Evolutionary conservation across 345 rosid species (phyloP).

Genomic region (Trapa bicornis): DNA sequence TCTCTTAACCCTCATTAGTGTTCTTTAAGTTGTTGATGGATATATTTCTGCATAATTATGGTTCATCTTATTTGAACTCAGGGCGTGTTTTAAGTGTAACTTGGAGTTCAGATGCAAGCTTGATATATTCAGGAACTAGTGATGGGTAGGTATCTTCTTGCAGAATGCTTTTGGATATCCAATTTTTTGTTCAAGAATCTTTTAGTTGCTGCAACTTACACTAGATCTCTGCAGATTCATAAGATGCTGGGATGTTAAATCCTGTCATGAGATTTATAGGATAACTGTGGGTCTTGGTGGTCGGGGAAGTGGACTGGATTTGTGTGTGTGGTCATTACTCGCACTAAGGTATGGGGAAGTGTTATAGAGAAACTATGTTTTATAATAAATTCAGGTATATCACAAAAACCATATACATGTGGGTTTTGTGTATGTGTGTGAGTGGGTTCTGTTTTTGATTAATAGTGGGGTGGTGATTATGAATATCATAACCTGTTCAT

Average conservation of each 20-base stretch:
- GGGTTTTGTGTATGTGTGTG: too few relatives aligned
- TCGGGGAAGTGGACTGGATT: conserved; percentile 43
- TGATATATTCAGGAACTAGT: conserved; percentile 74
- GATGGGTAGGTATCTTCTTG: conserved; percentile 56
- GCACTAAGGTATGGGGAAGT: conserved; percentile 45
- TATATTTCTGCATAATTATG: conserved; percentile 5
- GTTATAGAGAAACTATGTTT: neutral
- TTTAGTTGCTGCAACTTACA: conserved; percentile 1
- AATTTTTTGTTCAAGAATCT: neutral
- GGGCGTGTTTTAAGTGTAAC: conserved; percentile 74
- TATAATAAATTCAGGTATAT: neutral
- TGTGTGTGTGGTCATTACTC: conserved; percentile 84
- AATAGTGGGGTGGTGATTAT: neutral
- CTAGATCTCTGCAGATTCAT: conserved; percentile 42
- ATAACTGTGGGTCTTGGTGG: conserved; percentile 84
- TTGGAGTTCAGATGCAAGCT: conserved; percentile 54
- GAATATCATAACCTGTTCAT: conserved; percentile 7
- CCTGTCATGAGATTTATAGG: conserved; percentile 61
- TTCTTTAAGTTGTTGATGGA: conserved; percentile 7
- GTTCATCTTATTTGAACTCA: conserved; percentile 16
- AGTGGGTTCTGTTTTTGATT: neutral
- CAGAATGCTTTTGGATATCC: neutral
- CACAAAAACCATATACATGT: neutral
- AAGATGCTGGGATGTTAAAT: conserved; percentile 81
- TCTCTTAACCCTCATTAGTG: conserved; percentile 16